phyloP scores from a whole-genome alignment of 306 rosid genomes.

The Datisca glomerata region DNA sequence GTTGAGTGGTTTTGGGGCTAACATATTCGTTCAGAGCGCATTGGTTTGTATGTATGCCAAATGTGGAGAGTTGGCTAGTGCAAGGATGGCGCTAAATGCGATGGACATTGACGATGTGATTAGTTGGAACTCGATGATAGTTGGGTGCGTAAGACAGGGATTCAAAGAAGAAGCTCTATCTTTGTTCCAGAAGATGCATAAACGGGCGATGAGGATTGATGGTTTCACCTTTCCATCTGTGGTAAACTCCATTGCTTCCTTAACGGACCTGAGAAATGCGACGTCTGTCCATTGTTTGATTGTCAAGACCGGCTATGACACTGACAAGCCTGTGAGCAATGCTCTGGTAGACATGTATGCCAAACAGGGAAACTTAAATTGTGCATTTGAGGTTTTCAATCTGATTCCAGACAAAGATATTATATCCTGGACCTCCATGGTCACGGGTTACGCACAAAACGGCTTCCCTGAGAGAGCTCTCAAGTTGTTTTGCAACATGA shows the following conservation, averaged over 20 bases:
- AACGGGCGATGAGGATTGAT: constrained; percentile 54
- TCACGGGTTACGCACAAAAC: constrained; percentile 66
- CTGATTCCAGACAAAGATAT: constrained; percentile 58
- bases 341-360: constrained; percentile 88
- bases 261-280: constrained; percentile 22
- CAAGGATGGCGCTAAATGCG: constrained; percentile 32
- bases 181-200: constrained; percentile 59
- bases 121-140: constrained; percentile 85
- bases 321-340: constrained; percentile 51
- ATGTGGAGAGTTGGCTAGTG: constrained; percentile 52
- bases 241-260: constrained; percentile 42
- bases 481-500: constrained; percentile 56
- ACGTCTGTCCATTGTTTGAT: constrained; percentile 52
- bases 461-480: constrained; percentile 57
- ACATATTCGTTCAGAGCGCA: constrained; percentile 70
- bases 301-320: constrained; percentile 65
- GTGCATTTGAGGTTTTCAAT: constrained; percentile 48
- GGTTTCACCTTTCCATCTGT: constrained; percentile 76
- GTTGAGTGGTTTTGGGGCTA: constrained; percentile 55
- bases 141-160: constrained; percentile 70
- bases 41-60: constrained; percentile 78
- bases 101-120: constrained; percentile 66
- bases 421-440: constrained; percentile 86
- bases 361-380: constrained; percentile 39
- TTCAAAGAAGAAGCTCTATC: constrained; percentile 45